phyloP scores from a whole-genome alignment of 139 green algal species.

The Penium margaritaceum region DNA sequence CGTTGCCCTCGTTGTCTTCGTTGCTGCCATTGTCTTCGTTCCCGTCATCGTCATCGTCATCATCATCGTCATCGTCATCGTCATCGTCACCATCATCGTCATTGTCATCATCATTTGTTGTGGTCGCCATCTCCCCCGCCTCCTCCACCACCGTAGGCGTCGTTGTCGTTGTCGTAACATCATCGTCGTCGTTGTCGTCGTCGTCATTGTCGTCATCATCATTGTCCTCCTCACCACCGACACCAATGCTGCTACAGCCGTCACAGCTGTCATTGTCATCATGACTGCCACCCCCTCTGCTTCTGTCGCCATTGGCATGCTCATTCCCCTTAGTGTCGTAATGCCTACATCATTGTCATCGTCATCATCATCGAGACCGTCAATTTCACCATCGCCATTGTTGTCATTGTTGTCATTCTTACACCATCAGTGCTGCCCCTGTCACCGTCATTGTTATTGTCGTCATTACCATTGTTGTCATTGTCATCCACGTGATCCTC shows the following conservation, averaged over 20 bases:
- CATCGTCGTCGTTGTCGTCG: background rate
- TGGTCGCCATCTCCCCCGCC: background rate
- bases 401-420: background rate
- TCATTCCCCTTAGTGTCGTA: too few species aligned
- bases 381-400: background rate
- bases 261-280: too few species aligned
- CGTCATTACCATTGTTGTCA: background rate
- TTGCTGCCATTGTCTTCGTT: too few species aligned
- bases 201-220: constrained; percentile 6
- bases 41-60: constrained; percentile 1
- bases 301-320: too few species aligned
- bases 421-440: background rate
- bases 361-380: too few species aligned
- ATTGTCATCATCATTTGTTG: background rate
- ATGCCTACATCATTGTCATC: too few species aligned
- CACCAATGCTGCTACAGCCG: too few species aligned
- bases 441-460: background rate
- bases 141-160: background rate
- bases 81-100: constrained; percentile 4
- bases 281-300: too few species aligned
- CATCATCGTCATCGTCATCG: constrained; percentile 1
- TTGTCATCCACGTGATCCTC: background rate
- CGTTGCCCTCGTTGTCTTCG: too few species aligned
- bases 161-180: background rate
- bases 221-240: too few species aligned